phyloP scores from a whole-genome alignment of 2,329 filamentous ascomycete species.

The Nakataea oryzae region DNA sequence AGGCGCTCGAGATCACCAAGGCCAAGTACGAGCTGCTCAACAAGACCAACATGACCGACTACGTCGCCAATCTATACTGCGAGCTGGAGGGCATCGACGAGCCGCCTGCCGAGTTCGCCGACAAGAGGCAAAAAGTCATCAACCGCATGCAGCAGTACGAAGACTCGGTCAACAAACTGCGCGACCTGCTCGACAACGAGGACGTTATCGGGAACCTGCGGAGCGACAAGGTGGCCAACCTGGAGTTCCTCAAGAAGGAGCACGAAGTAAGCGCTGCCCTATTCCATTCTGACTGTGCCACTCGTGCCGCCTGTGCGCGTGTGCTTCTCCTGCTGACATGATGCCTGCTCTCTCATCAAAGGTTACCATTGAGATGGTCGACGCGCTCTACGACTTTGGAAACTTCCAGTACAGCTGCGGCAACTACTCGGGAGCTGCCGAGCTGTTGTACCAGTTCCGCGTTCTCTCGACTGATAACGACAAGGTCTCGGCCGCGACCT shows the following conservation, averaged over 20 bases:
- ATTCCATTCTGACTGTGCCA: not conserved
- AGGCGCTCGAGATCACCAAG: constrained; percentile 62
- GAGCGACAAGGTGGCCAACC: constrained; percentile 96
- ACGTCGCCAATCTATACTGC: constrained; percentile 83
- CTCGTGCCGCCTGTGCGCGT: not conserved
- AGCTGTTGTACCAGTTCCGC: constrained; percentile 94
- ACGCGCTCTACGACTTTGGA: constrained; percentile 90
- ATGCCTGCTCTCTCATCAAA: constrained; percentile 16
- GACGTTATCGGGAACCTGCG: constrained; percentile 84
- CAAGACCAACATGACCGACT: constrained; percentile 98
- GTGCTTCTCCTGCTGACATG: not conserved
- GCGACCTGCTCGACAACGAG: constrained; percentile 74
- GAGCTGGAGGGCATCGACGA: constrained; percentile 74
- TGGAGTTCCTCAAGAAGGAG: constrained; percentile 95
- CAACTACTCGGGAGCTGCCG: constrained; percentile 80
- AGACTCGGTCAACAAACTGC: constrained; percentile 81
- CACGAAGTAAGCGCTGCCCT: constrained; percentile 58
- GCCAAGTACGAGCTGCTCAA: constrained; percentile 91
- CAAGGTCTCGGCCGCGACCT: constrained; percentile 89
- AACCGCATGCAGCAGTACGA: constrained; percentile 73
- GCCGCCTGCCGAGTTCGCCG: constrained; percentile 73
- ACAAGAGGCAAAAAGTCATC: constrained; percentile 84
- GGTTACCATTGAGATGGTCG: constrained; percentile 90
- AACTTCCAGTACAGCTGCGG: constrained; percentile 98
- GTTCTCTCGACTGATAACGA: constrained; percentile 97